Base-by-base conservation (phyloP, 768 basidiomycete species). In the Fistulinella prunicolor region DNA sequence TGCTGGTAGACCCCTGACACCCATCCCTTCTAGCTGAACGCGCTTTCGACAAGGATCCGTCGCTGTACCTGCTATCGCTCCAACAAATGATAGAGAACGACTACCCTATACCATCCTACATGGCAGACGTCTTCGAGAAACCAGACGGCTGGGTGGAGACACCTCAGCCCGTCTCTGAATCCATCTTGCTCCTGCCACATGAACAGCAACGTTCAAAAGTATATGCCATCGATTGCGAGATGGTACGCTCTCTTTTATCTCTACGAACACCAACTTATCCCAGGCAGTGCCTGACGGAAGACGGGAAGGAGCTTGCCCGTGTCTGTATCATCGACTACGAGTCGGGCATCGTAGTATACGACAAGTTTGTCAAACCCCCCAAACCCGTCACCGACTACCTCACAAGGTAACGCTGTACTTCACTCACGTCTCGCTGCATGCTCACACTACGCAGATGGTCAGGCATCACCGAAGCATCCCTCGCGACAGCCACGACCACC, bases 21-120 rank as follows among this genome's bases (percentile, higher is more conserved):
- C 17, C 2, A 39, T 48, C 28, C 3, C 38, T n/a, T 50, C 59
- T 57, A 85, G 83, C 78, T 69, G 82, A 85, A 67, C 73, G 74
- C 44, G 70, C 70, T n/a, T 75, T 78, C 53, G 77, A 83, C 36
- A 79, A 77, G 53, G 79, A 82, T 32, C 85, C 91, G 6, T 62
- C 79, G 43, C 74, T 82, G 46, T 95, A 91, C 68, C 61, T 89
- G 35, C 74, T 97, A 29, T 80, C 84, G 0, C 67, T 83, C 20
- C 83, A 89, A 51, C 87, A 94, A 62, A 94, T 97, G 92, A 75
- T 89, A 44, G 91, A 97, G 60, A 92, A 97, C 59, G 91, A 94
- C 44, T 98, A 97, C 58, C 90, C 88, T 0, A 72, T 93, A 43
- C 91, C 94, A 7, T 85, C 85, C 0, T 95, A 94, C 59, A 76